phyloP scores from a whole-genome alignment of 2,329 filamentous ascomycete genomes.

The Nothophaeocryptopus gaeumannii region DNA sequence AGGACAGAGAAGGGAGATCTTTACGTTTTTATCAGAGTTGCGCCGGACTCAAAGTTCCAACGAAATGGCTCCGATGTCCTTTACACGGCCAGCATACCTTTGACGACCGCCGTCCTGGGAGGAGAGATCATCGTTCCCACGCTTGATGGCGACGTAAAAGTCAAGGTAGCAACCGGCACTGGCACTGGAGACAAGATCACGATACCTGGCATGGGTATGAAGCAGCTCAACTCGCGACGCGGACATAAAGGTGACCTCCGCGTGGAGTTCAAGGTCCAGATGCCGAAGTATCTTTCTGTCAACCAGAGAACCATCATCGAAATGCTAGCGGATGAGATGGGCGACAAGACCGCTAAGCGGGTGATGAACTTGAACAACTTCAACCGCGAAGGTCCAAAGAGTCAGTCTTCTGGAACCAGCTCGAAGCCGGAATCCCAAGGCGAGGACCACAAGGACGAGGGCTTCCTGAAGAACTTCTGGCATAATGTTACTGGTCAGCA shows the following conservation, averaged over 20 bases:
- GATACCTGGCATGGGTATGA: slow-evolving; percentile 89
- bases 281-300: slow-evolving; percentile 89
- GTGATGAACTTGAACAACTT: slow-evolving; percentile 72
- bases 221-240: slow-evolving; percentile 67
- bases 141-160: slow-evolving; percentile 82
- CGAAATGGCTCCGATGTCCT: slow-evolving; percentile 85
- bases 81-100: slow-evolving; percentile 84
- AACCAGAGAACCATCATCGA: slow-evolving; percentile 93
- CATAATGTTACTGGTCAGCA: slow-evolving; percentile 81
- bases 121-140: slow-evolving; percentile 89
- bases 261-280: slow-evolving; percentile 90
- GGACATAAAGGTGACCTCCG: slow-evolving; percentile 74
- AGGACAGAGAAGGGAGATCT: slow-evolving; percentile 78
- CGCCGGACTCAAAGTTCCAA: slow-evolving; percentile 85
- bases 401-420: slow-evolving; percentile 32
- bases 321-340: slow-evolving; percentile 95
- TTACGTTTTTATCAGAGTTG: slow-evolving; percentile 84
- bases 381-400: slow-evolving; percentile 62
- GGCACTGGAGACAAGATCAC: slow-evolving; percentile 90
- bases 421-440: slow-evolving; percentile 18
- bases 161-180: slow-evolving; percentile 88
- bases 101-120: slow-evolving; percentile 89
- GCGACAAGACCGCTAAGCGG: slow-evolving; percentile 84
- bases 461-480: slow-evolving; percentile 91
- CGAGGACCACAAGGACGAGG: slow-evolving; percentile 71